Base-by-base conservation (phyloP, 352 stramenopile species). In the Phytophthora citricola region DNA sequence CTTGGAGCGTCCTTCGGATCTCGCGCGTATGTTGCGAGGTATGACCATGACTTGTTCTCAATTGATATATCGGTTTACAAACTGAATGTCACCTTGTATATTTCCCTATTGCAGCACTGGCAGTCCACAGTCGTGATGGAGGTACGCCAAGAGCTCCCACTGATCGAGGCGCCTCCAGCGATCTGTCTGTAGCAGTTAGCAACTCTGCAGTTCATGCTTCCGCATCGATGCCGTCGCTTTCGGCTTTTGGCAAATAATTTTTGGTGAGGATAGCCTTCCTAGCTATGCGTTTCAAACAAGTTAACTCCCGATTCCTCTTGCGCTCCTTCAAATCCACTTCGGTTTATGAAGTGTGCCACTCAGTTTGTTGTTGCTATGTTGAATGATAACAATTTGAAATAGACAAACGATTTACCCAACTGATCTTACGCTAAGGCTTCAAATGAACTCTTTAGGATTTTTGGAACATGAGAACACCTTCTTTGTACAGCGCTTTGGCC, bases 391-490 rank as follows among this genome's bases (percentile, higher is more conserved):
- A 38, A 34, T 38, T 38, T 36, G 34, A 45, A 58, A 58, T 58
- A 58, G 38, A n/a, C 24, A 32, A 58, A 58, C 27, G 24, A 32
- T 38, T 32, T 58, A 36, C 31, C 9, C 2, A 17, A 49, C 51
- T 38, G 8, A 12, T 31, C 47, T 31, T 32, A 48, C 5, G 43
- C 43, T 46, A 39, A 4, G 2, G 5, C 12, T 10, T 14, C n/a
- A 20, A 10, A n/a, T 22, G 14, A 7, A 15, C 7, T 43, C 9
- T n/a, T 60, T 71, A 84, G 8, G 64, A 60, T 58, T 90, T 93
- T 43, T 89, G 73, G 59, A 84, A 92, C 74, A 91, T 87, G 17
- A 93, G 71, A 32, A 93, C 81, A 12, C 85, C 85, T 72, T 92
- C 85, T 24, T 85, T 83, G 72, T 93, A 93, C 24, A 93, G 63